phyloP scores from a whole-genome alignment of 176 grass and related monocot species.

The Raddia guianensis region DNA sequence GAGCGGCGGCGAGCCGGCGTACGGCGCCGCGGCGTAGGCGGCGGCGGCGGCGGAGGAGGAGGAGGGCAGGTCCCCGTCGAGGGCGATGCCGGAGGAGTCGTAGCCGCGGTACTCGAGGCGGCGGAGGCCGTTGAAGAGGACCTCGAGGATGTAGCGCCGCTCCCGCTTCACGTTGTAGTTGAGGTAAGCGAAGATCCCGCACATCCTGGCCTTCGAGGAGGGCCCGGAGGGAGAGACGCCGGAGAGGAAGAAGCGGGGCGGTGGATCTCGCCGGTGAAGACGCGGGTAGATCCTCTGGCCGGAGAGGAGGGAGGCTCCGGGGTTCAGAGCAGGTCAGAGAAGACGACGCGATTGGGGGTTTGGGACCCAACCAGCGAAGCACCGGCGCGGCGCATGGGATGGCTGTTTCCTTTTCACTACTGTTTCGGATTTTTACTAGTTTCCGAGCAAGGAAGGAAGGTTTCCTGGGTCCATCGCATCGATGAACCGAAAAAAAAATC shows the following conservation, averaged over 20 bases:
- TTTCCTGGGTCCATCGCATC: no score
- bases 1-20: conserved; percentile 52
- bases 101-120: conserved; percentile 86
- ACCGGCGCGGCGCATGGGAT: no score
- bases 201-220: conserved; percentile 28
- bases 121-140: conserved; percentile 83
- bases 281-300: neutral
- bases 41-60: neutral
- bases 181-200: conserved; percentile 68
- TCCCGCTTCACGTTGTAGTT: conserved; percentile 76
- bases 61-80: conserved; percentile 43
- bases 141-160: conserved; percentile 77
- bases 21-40: neutral
- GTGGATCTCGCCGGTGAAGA: neutral
- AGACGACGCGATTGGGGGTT: neutral
- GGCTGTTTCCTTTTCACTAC: no score
- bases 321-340: no score
- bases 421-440: no score
- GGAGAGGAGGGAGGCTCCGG: neutral
- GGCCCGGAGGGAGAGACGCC: neutral
- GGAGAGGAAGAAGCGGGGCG: neutral
- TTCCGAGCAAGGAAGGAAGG: no score
- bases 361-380: no score
- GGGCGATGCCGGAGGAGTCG: conserved; percentile 65
- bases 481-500: no score